Base-by-base conservation (phyloP, 176 grass and related monocot genomes). In the Tillandsia leiboldiana region DNA sequence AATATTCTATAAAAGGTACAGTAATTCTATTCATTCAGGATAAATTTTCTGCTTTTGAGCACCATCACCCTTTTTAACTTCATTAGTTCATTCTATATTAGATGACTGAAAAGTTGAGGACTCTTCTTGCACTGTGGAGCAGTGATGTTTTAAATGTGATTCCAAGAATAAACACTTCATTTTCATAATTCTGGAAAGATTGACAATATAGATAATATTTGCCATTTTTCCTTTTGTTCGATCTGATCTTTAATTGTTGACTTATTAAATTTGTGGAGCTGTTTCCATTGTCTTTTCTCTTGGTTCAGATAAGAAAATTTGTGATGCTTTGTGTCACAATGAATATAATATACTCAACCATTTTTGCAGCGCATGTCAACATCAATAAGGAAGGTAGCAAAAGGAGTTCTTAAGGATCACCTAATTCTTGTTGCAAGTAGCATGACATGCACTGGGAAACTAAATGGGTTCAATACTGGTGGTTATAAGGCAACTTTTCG, bases 331-430 rank as follows among this genome's bases (percentile, higher is more conserved):
- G 8, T 50, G 24, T 42, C 59, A 74, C 9, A 77, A 27, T 26
- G 65, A 24, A 68, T 27, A 42, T 42, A 42, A 42, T 42, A 42
- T 14, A 49, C 11, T 52, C 64, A 0, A n/a, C 77, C 52, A 69
- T 57, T 77, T 83, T 54, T 87, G 74, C 86, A 97, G 89, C 86
- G 89, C 17, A 86, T 97, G 67, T 90, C 82, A 23, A 80, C 53
- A 74, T 78, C 86, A 18, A 57, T 97, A 29, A 90, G 67, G 69
- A 85, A 79, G 79, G 86, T 97, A 61, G 65, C 82, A 51, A 97
- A 90, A 86, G 87, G 77, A 29, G 84, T 93, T 65, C 82, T 92
- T 51, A 97, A 93, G 65, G 84, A 93, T 64, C 94, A 97, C 74
- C 68, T 97, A 61, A 79, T 92, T 75, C 76, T 97, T 33, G 94